These are phyloP conservation scores for Ricinus communis DNA, from an alignment of 345 rosid species.

Conservation along the genomic window DNA sequence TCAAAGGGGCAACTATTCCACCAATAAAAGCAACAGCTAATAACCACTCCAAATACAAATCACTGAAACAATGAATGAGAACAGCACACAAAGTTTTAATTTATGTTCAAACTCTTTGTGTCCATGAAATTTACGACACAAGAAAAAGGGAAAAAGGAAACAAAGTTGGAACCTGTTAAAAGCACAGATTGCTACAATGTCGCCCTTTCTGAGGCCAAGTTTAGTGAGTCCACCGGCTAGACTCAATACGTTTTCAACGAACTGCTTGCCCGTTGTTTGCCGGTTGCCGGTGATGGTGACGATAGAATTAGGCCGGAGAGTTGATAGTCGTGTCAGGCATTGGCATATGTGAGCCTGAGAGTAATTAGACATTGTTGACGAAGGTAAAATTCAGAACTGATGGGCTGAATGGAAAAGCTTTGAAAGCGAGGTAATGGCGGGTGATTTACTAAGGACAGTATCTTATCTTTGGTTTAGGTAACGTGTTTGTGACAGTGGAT, in stretches of 20 bases:
- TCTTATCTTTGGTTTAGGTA: not conserved
- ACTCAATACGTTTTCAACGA: conserved; percentile 45
- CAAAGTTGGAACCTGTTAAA: conserved; percentile 57
- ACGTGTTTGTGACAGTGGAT: not conserved
- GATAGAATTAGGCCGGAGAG: conserved; percentile 41
- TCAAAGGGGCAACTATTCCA: conserved; percentile 75
- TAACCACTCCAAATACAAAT: conserved; percentile 72
- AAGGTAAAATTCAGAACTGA: not conserved
- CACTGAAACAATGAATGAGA: conserved; percentile 39
- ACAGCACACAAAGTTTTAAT: too few relatives aligned
- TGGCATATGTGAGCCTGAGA: conserved; percentile 70
- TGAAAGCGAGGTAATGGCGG: not conserved
- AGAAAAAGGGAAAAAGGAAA: too few relatives aligned
- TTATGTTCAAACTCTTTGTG: not conserved
- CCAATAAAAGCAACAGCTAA: conserved; percentile 76
- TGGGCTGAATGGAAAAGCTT: not conserved
- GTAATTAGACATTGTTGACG: conserved; percentile 40
- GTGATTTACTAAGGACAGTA: not conserved
- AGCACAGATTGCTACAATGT: conserved; percentile 67
- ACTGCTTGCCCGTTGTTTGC: conserved; percentile 51
- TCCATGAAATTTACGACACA: not conserved
- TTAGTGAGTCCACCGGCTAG: conserved; percentile 50
- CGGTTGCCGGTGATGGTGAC: conserved; percentile 48
- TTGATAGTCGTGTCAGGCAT: conserved; percentile 56
- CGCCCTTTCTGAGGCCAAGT: conserved; percentile 55